These are phyloP conservation scores for Aspergillus campestris DNA, from an alignment of 495 filamentous ascomycete genomes.

Conservation along the genomic window DNA sequence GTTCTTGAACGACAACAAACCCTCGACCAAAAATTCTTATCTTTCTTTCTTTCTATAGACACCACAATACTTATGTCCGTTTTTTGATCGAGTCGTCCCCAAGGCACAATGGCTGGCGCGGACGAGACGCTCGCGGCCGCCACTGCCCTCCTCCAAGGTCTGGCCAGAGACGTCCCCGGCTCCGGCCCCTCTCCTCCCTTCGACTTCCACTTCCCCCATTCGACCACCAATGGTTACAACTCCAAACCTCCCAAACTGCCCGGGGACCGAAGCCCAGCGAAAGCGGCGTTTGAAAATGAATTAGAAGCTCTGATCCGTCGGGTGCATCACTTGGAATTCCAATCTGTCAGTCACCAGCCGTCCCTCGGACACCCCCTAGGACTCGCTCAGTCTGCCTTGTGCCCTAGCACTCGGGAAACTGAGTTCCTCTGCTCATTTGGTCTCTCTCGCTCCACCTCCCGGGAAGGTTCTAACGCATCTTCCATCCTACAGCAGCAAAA, in stretches of 20 bases:
- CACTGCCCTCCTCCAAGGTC: conserved; percentile 52
- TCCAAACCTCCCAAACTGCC: conserved; percentile 49
- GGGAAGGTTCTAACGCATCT: conserved; percentile 34
- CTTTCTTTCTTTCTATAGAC: conserved; percentile 3
- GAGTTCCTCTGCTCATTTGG: conserved; percentile 34
- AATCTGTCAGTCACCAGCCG: conserved; percentile 49
- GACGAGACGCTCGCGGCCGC: conserved; percentile 55
- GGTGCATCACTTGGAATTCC: conserved; percentile 60
- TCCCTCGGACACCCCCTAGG: conserved; percentile 60
- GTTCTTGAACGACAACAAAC: no score
- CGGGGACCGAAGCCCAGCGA: conserved; percentile 53
- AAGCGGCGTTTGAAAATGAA: conserved; percentile 61
- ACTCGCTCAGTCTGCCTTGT: conserved; percentile 43
- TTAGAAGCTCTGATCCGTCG: conserved; percentile 58
- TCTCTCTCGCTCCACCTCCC: conserved; percentile 31
- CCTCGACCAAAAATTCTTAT: not conserved
- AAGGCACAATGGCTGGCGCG: conserved; percentile 48
- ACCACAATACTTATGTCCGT: conserved; percentile 14
- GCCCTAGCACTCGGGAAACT: conserved; percentile 30
- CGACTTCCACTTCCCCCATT: conserved; percentile 24
- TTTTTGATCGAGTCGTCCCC: conserved; percentile 15
- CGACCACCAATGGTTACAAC: conserved; percentile 29
- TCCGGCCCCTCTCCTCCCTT: conserved; percentile 34
- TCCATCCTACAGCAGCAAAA: conserved; percentile 35
- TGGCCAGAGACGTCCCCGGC: conserved; percentile 44